Conservation (phyloP, 129 eudicot genomes). For the Centrapalus pauciflorus region DNA sequence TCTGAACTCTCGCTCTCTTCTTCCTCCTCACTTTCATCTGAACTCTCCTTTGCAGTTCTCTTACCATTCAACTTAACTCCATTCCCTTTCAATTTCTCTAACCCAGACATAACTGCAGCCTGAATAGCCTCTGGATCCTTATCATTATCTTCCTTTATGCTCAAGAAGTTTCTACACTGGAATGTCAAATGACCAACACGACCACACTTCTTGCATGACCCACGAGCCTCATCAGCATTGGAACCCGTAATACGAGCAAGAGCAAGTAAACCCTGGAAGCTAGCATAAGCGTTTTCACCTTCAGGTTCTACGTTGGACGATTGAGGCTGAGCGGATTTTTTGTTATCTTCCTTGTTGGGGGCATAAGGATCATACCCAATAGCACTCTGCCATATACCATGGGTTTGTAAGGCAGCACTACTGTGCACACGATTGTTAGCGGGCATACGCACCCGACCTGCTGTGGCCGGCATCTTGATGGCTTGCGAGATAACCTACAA, state of each 20-base stretch:
- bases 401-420: conserved; percentile 93
- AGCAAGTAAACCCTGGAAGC: conserved; percentile 83
- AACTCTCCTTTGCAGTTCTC: conserved; percentile 32
- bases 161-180: conserved; percentile 81
- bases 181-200: conserved; percentile 90
- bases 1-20: conserved; percentile 86
- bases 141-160: conserved; percentile 63
- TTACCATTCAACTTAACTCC: no score
- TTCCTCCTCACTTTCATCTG: conserved; percentile 65
- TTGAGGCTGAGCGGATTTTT: conserved; percentile 45
- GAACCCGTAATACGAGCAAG: conserved; percentile 72
- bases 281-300: conserved; percentile 74
- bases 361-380: conserved; percentile 95
- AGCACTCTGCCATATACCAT: conserved; percentile 94
- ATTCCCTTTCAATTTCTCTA: conserved; percentile 74
- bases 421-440: conserved; percentile 97
- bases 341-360: conserved; percentile 70
- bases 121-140: conserved; percentile 63
- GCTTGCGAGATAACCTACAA: no score
- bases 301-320: conserved; percentile 52
- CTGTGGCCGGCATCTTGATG: conserved; percentile 98
- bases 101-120: conserved; percentile 62
- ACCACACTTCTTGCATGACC: conserved; percentile 88
- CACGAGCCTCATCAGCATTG: conserved; percentile 84
- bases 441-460: conserved; percentile 99